phyloP scores from a whole-genome alignment of 1,284 basidiomycete genomes.

The Wallemia ichthyophaga region DNA sequence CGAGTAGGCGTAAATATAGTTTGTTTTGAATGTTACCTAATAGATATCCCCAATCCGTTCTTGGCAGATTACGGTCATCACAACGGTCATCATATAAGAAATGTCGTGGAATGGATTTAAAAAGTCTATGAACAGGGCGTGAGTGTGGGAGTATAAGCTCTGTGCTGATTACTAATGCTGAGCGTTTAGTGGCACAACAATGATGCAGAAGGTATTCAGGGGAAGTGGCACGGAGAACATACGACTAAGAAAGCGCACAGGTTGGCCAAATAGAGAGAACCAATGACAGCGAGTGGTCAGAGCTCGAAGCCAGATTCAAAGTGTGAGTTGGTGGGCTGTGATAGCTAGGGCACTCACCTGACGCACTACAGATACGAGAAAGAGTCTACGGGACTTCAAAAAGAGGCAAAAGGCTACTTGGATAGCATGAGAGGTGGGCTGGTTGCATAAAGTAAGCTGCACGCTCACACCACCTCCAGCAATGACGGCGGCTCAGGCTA shows the following conservation, averaged over 20 bases:
- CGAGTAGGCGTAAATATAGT: not conserved
- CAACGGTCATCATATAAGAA: not conserved
- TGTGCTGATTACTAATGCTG: no score
- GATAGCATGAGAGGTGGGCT: slow-evolving; percentile 65
- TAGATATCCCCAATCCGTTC: no score
- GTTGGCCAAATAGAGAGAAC: not conserved
- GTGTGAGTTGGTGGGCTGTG: not conserved
- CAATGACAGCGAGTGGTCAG: not conserved
- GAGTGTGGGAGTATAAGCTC: no score
- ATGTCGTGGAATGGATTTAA: slow-evolving; percentile 1
- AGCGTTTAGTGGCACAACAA: not conserved
- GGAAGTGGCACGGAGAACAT: no score
- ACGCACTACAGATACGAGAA: slow-evolving; percentile 73
- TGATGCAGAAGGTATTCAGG: not conserved
- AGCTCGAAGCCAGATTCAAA: not conserved
- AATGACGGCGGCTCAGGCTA: slow-evolving; percentile 73
- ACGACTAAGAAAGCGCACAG: no score
- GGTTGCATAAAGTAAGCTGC: not conserved
- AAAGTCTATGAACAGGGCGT: slow-evolving; percentile 1
- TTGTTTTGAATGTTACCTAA: not conserved
- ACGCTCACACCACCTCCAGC: slow-evolving; percentile 19
- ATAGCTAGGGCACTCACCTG: slow-evolving; percentile 1
- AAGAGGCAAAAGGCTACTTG: slow-evolving; percentile 79
- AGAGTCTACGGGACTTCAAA: slow-evolving; percentile 67
- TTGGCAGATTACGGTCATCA: no score